Conservation (phyloP, 176 grass and related monocot genomes). For the Thalia dealbata region DNA sequence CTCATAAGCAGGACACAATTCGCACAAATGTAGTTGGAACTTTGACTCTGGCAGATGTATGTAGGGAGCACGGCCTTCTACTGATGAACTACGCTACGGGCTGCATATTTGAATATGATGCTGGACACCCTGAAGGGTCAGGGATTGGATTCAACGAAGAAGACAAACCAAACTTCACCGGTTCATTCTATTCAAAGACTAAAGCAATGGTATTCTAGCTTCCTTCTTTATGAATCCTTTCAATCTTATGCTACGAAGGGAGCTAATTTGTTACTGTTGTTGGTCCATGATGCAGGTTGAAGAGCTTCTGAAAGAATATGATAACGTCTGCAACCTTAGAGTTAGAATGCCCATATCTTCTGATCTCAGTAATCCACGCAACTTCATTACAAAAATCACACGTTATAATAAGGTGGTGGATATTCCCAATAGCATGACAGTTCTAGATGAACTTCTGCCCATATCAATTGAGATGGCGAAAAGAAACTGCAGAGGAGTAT, state of each 20-base stretch:
- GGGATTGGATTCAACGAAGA: slow-evolving; percentile 15
- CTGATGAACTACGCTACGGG: slow-evolving; percentile 16
- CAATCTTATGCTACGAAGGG: background rate
- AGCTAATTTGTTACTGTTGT: background rate
- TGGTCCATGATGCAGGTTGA: slow-evolving; percentile 5
- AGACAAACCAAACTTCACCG: slow-evolving; percentile 10
- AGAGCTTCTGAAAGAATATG: slow-evolving; percentile 18
- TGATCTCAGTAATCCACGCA: slow-evolving; percentile 14
- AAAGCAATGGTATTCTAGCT: slow-evolving; percentile 3
- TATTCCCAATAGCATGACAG: slow-evolving; percentile 17
- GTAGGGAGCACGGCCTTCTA: slow-evolving; percentile 8
- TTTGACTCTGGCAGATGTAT: slow-evolving; percentile 16
- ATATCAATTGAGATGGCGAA: slow-evolving; percentile 17
- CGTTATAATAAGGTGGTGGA: slow-evolving; percentile 7
- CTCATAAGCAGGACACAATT: slow-evolving; percentile 16
- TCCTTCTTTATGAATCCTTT: background rate
- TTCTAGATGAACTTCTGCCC: slow-evolving; percentile 14
- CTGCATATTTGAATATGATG: slow-evolving; percentile 10
- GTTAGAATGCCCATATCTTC: slow-evolving; percentile 15
- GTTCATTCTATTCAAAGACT: slow-evolving; percentile 13
- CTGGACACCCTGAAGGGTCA: slow-evolving; percentile 5
- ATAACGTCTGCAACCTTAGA: slow-evolving; percentile 17
- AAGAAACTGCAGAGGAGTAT: slow-evolving; percentile 12
- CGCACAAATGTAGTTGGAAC: slow-evolving; percentile 9
- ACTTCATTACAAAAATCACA: slow-evolving; percentile 12